Evolutionary conservation across 73 alveolate species (phyloP), one percentile per base, ranked within the genome.

Genomic region (Paramecium pentaurelia): DNA sequence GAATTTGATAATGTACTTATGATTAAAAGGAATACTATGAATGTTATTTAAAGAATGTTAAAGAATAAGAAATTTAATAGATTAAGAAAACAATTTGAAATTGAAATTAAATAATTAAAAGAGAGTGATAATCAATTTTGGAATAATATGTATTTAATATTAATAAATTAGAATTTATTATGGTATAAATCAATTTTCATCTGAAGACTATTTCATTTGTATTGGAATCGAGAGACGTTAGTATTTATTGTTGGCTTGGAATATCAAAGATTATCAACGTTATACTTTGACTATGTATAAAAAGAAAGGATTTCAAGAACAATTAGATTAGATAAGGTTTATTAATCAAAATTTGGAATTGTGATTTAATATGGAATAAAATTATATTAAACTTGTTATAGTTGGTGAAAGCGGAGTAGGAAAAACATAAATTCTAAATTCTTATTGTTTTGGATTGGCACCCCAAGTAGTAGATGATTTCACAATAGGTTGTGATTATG

Each of bases 331-430:
- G 51, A 64, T 64, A 25, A 64, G 28, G 84, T 64, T 64, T 64
- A 64, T 25, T 25, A 64, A 64, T 64, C 16, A 64, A 64, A 32
- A 34, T 64, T 27, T 64, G 28, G 84, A 64, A 64, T 64, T 64
- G 49, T 64, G 84, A 75, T 75, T 38, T 75, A 36, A 38, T 80
- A 80, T 80, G 91, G 91, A 80, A 80, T 49, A 40, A 44, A 80
- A 86, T 70, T 86, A 27, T 59, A 36, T 86, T 22, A 86, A 59
- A 40, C 54, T 59, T 10, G 93, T 86, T n/a, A 27, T 86, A 28
- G 90, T 86, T 11, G 90, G 93, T 27, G 68, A 58, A 18, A 38
- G 45, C 10, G 93, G 93, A 12, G 93, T 86, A 8, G 89, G 89
- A 10, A 86, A 86, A 58, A 80, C 77, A n/a, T 18, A 44, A 80